Evolutionary conservation across 2,329 filamentous ascomycete genomes (phyloP), one percentile per base, ranked within the genome.

Genomic region (Pseudonectria foliicola): DNA sequence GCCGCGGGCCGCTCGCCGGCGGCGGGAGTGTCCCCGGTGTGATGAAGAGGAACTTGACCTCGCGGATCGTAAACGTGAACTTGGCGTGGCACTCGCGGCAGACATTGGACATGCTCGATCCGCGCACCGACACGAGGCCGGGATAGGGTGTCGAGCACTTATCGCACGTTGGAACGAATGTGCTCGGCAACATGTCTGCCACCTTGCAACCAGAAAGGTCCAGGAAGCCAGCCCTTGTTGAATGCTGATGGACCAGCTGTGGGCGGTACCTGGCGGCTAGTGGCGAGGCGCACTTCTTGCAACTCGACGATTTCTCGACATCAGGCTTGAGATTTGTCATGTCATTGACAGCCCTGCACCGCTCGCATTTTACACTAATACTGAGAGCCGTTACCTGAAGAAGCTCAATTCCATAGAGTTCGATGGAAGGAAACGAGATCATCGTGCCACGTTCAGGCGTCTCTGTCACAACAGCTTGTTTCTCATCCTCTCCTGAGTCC

Each of bases 81-180:
- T 81, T 82, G 34, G 71, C 69, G 64, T 92, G 85, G 56, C 86
- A 93, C 50, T 82, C 75, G 31, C 85, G 77, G 61, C 86, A 93
- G 25, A 86, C 73, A 39, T 86, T 84, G 51, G 78, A 80, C 14
- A 77, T 74, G 13, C 75, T 76, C 40, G 90, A 84, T 29, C 84
- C 85, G 16, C 82, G 72, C 6, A 90, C 82, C 4, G 83, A 79
- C 12, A 80, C 70, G 24, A 92, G 70, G 1, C 83, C 84, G 4
- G 73, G 71, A 42, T 79, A 76, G 2, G 75, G 51, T 1, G 79
- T 83, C 21, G 85, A 92, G 61, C 86, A 93, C 50, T 75, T 71
- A 2, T 75, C 71, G 56, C 86, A 93, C 1, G 83, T 89, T 12
- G 86, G 86, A 21, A 84, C 63, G 62, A 93, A 90, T 27, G 77